phyloP scores from a whole-genome alignment of 805 yeast genomes.

The Wickerhamomyces tratensis region DNA sequence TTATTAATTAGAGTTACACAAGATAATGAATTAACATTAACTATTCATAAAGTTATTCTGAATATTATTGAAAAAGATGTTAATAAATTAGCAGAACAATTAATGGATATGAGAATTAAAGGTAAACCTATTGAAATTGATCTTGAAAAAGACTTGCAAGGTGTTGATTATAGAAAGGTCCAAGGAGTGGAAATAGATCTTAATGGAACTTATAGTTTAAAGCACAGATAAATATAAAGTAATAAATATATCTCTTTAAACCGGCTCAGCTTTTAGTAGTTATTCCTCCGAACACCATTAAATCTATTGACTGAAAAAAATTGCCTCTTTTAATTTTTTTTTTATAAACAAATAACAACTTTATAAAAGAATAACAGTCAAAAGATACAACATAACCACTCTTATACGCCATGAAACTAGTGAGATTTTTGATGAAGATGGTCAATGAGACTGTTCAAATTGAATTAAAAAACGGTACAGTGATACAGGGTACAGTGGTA shows the following conservation, averaged over 20 bases:
- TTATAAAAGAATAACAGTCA: no score
- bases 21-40: slow-evolving; percentile 47
- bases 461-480: slow-evolving; percentile 85
- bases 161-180: background rate
- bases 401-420: background rate
- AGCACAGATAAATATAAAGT: no score
- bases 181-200: no score
- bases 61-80: slow-evolving; percentile 47
- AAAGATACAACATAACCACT: no score
- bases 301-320: no score
- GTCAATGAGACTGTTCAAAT: slow-evolving; percentile 82
- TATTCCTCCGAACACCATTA: no score
- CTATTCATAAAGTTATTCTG: slow-evolving; percentile 46
- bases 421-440: slow-evolving; percentile 69
- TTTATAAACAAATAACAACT: no score
- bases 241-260: no score
- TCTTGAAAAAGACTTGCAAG: background rate
- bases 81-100: slow-evolving; percentile 21
- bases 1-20: slow-evolving; percentile 52
- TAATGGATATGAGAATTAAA: slow-evolving; percentile 20
- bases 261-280: no score
- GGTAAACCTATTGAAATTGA: slow-evolving; percentile 15
- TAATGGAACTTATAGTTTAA: no score
- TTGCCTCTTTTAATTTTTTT: no score
- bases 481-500: slow-evolving; percentile 74